Percentiles rank a stretch among this genome's conserved stretches.
Evolutionary conservation across 192 early-diverging fungal species (phyloP).

Genomic region (Mortierella antarctica): DNA sequence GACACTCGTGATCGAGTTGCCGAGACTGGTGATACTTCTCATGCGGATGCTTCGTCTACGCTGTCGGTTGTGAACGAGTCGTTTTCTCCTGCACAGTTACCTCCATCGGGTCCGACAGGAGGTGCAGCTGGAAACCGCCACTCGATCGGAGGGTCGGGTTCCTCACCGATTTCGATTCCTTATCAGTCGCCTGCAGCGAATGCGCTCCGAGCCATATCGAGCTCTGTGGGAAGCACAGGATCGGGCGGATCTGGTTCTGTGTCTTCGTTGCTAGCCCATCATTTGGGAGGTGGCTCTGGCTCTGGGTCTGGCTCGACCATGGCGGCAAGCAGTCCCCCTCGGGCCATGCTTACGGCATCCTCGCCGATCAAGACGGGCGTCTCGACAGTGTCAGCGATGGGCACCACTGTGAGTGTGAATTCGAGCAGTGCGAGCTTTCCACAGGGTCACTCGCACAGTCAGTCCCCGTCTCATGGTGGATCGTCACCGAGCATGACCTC

Average conservation of each 20-base stretch:
- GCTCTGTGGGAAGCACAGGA: conserved; percentile 50
- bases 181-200: conserved; percentile 43
- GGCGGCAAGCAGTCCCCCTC: conserved; percentile 41
- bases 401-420: conserved; percentile 38
- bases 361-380: conserved; percentile 41
- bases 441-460: neutral
- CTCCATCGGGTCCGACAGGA: neutral
- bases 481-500: conserved; percentile 25
- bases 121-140: conserved; percentile 6
- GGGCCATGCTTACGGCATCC: conserved; percentile 39
- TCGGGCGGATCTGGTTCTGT: conserved; percentile 46
- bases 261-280: conserved; percentile 32
- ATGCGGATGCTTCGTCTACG: too few relatives aligned
- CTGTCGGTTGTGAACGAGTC: neutral
- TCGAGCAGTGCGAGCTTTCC: neutral
- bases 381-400: conserved; percentile 36
- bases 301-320: conserved; percentile 13
- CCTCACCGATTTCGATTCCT: conserved; percentile 38
- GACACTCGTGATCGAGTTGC: neutral
- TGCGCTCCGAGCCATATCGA: conserved; percentile 44
- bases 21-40: neutral
- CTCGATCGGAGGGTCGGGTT: conserved; percentile 13
- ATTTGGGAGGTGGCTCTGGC: conserved; percentile 19
- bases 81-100: neutral
- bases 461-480: neutral